phyloP scores from a whole-genome alignment of 169 alveolate genomes.

The Ichthyophthirius multifiliis region DNA sequence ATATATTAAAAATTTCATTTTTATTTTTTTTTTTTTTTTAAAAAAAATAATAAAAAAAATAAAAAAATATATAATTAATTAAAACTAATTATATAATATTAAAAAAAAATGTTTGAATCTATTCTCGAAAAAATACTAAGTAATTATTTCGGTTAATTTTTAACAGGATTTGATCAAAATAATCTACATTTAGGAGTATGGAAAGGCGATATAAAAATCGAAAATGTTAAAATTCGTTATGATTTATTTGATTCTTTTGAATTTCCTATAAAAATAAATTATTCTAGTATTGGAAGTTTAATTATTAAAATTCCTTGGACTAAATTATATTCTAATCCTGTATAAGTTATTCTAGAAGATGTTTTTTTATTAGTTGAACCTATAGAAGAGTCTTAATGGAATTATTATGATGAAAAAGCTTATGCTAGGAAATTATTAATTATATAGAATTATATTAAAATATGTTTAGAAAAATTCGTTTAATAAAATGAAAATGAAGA shows the following conservation, averaged over 20 bases:
- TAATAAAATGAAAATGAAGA: not conserved
- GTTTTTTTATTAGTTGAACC: constrained; percentile 23
- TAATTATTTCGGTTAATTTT: constrained; percentile 33
- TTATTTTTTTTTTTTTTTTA: no score
- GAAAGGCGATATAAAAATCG: constrained; percentile 34
- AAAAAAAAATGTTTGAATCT: constrained; percentile 29
- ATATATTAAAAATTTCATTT: no score
- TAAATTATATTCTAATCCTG: constrained; percentile 32
- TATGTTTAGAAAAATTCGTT: not conserved
- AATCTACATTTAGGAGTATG: constrained; percentile 32
- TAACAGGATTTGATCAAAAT: constrained; percentile 36
- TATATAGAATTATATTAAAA: constrained; percentile 8
- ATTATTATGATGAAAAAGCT: constrained; percentile 10
- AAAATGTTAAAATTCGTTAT: constrained; percentile 23
- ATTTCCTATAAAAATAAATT: constrained; percentile 19
- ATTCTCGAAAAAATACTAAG: constrained; percentile 23
- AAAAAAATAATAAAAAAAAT: no score
- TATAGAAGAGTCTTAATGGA: constrained; percentile 18
- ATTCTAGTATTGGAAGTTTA: constrained; percentile 21
- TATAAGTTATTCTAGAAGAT: constrained; percentile 27
- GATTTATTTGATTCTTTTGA: constrained; percentile 19
- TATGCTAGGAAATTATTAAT: not conserved
- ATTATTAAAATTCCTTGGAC: constrained; percentile 36
- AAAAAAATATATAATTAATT: no score
- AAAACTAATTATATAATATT: no score